Conservation (phyloP, 805 yeast genomes). For the Kuraishia cidri region DNA sequence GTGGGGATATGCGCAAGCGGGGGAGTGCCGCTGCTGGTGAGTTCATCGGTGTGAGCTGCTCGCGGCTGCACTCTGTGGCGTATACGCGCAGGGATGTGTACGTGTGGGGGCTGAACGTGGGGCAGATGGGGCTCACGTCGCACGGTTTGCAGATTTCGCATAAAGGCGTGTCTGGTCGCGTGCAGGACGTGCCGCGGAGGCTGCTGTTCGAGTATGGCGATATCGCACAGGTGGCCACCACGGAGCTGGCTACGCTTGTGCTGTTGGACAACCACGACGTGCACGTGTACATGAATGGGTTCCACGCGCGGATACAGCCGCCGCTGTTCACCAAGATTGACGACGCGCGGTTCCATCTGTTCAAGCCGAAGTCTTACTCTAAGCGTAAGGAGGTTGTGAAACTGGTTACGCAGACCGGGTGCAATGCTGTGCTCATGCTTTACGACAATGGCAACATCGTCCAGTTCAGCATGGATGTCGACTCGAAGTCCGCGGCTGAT, state of each 20-base stretch:
- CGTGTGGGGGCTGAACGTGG: slow-evolving; percentile 75
- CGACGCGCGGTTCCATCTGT: slow-evolving; percentile 39
- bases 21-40: slow-evolving; percentile 9
- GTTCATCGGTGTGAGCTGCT: slow-evolving; percentile 43
- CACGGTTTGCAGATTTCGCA: slow-evolving; percentile 17
- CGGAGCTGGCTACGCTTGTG: slow-evolving; percentile 64
- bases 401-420: slow-evolving; percentile 24
- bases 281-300: slow-evolving; percentile 49
- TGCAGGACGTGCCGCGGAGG: slow-evolving; percentile 28
- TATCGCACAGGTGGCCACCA: slow-evolving; percentile 50
- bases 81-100: slow-evolving; percentile 38
- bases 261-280: slow-evolving; percentile 50
- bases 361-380: slow-evolving; percentile 44
- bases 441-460: slow-evolving; percentile 55
- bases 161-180: slow-evolving; percentile 24
- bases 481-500: slow-evolving; percentile 19
- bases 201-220: slow-evolving; percentile 33
- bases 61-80: slow-evolving; percentile 62
- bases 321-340: slow-evolving; percentile 21
- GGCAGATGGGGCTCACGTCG: slow-evolving; percentile 62
- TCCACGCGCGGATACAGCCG: slow-evolving; percentile 38
- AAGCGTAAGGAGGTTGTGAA: slow-evolving; percentile 22
- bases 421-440: slow-evolving; percentile 35
- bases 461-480: slow-evolving; percentile 19
- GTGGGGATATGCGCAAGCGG: slow-evolving; percentile 32